Conservation (phyloP, 169 alveolate species). For the Toxoplasma gondii region DNA sequence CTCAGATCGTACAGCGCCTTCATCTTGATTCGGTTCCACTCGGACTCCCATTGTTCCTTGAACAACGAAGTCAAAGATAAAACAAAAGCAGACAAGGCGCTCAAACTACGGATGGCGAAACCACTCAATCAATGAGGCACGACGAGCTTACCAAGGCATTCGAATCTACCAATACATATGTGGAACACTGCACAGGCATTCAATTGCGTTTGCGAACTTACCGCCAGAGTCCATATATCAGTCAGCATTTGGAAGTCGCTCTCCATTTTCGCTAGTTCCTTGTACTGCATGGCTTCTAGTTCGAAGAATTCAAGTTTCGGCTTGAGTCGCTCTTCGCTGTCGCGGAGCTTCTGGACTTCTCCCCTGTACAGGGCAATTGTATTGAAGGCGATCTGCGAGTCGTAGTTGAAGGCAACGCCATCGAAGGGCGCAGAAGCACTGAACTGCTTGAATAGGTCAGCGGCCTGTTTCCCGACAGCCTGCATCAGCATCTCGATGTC, state of each 20-base stretch:
- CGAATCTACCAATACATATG: neutral
- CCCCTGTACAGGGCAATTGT: constrained; percentile 51
- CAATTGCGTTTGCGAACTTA: neutral
- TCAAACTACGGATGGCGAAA: neutral
- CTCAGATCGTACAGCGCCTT: constrained; percentile 51
- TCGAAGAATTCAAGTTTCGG: constrained; percentile 70
- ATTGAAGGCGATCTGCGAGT: constrained; percentile 62
- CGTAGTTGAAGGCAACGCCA: constrained; percentile 56
- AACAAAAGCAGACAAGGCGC: neutral
- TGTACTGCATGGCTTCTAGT: constrained; percentile 54
- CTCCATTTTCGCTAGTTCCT: constrained; percentile 63
- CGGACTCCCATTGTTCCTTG: constrained; percentile 70
- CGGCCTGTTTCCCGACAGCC: constrained; percentile 46
- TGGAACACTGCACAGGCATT: too few species aligned
- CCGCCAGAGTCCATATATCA: constrained; percentile 66
- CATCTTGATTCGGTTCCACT: constrained; percentile 54
- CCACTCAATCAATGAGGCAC: neutral
- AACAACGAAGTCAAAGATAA: neutral
- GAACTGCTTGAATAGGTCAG: constrained; percentile 63
- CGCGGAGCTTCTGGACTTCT: constrained; percentile 63
- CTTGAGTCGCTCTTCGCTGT: constrained; percentile 44
- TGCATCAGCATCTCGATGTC: constrained; percentile 59
- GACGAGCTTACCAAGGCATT: neutral
- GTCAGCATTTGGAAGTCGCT: constrained; percentile 46
- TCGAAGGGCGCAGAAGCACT: constrained; percentile 63